Evolutionary conservation across 23 red algal genomes (phyloP), one percentile per base, ranked within the genome.

Genomic region (Cyanidium caldarium): DNA sequence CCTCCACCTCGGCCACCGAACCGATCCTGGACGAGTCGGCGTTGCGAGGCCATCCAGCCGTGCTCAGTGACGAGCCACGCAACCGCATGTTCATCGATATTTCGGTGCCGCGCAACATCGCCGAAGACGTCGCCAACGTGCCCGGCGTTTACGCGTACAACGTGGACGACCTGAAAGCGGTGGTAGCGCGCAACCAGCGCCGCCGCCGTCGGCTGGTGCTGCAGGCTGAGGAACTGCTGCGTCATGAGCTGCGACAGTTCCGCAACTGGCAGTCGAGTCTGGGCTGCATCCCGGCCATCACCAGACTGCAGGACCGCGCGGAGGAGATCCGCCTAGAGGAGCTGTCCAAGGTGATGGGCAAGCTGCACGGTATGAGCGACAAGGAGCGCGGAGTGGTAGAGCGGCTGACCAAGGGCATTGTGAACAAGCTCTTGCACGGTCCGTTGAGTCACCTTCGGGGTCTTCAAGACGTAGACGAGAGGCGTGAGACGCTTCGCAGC

Each of bases 91-190:
- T 96, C 1, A 80, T 96, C 72, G 91, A 96, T 57, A 96, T 96
- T 38, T 87, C 91, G 16, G 91, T 96, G 13, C 91, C 91, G 66
- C 65, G 83, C 19, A 96, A 96, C 67, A 78, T 96, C 14, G 81
- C 79, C 3, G 56, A 35, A 20, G 83, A 96, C 40, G 91, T 87
- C 2, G 40, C 17, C 37, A 79, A 76, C 16, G 35, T 96, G 30
- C 39, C 65, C 13, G 69, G 61, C 35, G 77, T 80, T 0, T 69
- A 57, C 23, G 68, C 79, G 1, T 96, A 96, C 84, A 96, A 96
- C 80, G 91, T 96, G 0, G 91, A 96, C 46, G 91, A 96, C 45
- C 73, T 96, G 34, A 96, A 96, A 69, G 91, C 91, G 16, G 91
- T 96, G 26, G 91, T 96, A 33, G 91, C 91, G 23, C 75, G 82